Conservation (phyloP, 2,329 filamentous ascomycete genomes). For the Pseudogymnoascus verrucosus region DNA sequence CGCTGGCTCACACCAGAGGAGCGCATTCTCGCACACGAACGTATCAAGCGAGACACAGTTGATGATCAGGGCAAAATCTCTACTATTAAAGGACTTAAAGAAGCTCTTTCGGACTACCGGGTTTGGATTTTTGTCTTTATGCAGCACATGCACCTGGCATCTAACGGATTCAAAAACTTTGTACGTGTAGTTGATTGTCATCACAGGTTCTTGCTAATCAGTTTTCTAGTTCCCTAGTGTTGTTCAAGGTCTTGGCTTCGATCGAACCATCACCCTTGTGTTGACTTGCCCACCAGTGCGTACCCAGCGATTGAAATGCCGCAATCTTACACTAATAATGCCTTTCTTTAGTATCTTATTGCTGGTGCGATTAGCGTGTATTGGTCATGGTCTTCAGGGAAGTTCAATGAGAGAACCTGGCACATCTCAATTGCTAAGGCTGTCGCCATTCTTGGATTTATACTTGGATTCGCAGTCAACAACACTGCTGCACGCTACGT, state of each 20-base stretch:
- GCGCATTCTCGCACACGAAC: conserved; percentile 31
- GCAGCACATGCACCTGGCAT: conserved; percentile 37
- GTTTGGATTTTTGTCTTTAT: conserved; percentile 36
- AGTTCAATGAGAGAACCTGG: conserved; percentile 41
- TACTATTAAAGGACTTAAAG: background rate
- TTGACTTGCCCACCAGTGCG: too few species aligned
- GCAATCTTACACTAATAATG: background rate
- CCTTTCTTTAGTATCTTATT: conserved; percentile 23
- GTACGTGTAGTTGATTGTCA: background rate
- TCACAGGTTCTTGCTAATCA: too few species aligned
- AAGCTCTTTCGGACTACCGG: conserved; percentile 15
- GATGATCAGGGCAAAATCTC: background rate
- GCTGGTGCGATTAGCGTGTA: conserved; percentile 39
- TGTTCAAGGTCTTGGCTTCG: too few species aligned
- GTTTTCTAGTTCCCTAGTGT: too few species aligned
- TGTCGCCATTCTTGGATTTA: conserved; percentile 36
- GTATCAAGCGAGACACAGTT: conserved; percentile 32
- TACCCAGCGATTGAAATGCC: too few species aligned
- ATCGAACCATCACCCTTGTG: too few species aligned
- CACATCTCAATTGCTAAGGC: conserved; percentile 39
- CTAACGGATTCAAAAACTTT: conserved; percentile 35
- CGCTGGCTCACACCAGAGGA: conserved; percentile 35
- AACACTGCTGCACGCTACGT: conserved; percentile 35
- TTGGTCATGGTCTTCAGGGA: conserved; percentile 42
- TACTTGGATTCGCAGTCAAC: conserved; percentile 31